Percentiles rank a stretch among this genome's conserved stretches.
These are phyloP conservation scores for Boletus semigastroideus DNA, from an alignment of 1,284 basidiomycete species.

Conservation along the genomic window DNA sequence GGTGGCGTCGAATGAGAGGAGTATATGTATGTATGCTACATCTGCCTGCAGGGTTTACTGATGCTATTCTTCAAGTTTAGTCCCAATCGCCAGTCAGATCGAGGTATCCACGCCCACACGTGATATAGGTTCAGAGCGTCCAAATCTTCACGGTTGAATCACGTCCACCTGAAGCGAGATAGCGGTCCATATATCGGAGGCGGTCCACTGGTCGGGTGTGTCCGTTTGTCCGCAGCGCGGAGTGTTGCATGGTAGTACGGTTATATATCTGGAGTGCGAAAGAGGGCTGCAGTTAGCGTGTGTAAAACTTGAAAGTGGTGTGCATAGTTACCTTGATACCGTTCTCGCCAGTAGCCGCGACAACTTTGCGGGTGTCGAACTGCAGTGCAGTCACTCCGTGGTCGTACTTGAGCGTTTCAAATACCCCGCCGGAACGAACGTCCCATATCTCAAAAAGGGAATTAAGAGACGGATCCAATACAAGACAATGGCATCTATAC, in stretches of 20 bases:
- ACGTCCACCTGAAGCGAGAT: conserved; percentile 87
- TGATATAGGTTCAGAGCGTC: conserved; percentile 68
- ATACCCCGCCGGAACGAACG: conserved; percentile 84
- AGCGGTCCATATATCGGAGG: conserved; percentile 95
- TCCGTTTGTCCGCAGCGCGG: conserved; percentile 83
- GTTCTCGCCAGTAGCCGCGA: conserved; percentile 93
- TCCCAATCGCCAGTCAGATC: conserved; percentile 13
- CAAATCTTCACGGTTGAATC: conserved; percentile 93
- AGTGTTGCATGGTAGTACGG: conserved; percentile 89
- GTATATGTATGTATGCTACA: conserved; percentile 21
- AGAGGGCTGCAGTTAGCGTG: not conserved
- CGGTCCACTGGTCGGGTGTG: conserved; percentile 90
- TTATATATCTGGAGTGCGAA: conserved; percentile 78
- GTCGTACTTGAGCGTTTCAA: conserved; percentile 91
- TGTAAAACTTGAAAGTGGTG: not conserved
- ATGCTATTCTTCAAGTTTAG: conserved; percentile 22
- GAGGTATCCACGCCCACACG: conserved; percentile 16
- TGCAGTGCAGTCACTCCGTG: conserved; percentile 90
- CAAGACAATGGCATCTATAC: conserved; percentile 27
- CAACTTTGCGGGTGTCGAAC: conserved; percentile 93
- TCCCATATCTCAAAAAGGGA: conserved; percentile 82
- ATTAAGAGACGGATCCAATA: not conserved
- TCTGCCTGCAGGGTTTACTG: conserved; percentile 18
- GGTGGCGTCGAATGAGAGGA: conserved; percentile 10
- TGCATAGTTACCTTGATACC: conserved; percentile 72